Percentiles rank a stretch among this genome's conserved stretches.
Evolutionary conservation across 345 rosid genomes (phyloP).

Genomic region (Citrus hindsii): DNA sequence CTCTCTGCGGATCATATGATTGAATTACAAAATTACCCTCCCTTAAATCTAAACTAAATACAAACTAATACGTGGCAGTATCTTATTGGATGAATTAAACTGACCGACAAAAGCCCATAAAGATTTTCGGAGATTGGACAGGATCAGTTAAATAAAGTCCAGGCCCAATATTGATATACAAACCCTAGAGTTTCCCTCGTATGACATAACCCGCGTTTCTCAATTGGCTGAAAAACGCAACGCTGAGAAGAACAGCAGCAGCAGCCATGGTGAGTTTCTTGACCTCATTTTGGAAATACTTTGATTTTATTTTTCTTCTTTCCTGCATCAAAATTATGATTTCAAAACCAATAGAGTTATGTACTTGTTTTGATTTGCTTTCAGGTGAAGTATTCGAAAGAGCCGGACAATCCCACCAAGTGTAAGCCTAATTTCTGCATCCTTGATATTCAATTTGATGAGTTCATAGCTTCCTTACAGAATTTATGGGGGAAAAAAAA

Average conservation of each 20-base stretch:
- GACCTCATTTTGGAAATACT: neutral
- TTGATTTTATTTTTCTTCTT: neutral
- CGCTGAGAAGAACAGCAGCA: neutral
- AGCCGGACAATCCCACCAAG: slow-evolving; percentile 75
- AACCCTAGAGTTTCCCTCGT: slow-evolving; percentile 8
- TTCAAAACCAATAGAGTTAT: neutral
- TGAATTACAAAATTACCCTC: slow-evolving; percentile 8
- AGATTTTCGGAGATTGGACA: neutral
- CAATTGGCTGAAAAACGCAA: neutral
- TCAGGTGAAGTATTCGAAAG: slow-evolving; percentile 76
- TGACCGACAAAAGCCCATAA: neutral
- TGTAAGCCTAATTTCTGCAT: slow-evolving; percentile 30
- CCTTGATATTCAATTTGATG: neutral
- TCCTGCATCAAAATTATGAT: neutral
- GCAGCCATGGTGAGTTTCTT: slow-evolving; percentile 23
- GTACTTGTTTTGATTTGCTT: slow-evolving; percentile 2
- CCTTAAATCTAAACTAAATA: neutral
- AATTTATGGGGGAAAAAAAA: neutral
- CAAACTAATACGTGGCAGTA: neutral
- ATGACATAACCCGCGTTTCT: neutral
- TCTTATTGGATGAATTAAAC: neutral
- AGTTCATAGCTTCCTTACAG: neutral
- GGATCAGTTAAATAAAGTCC: neutral
- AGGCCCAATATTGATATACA: neutral
- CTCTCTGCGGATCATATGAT: too few species aligned